phyloP scores from a whole-genome alignment of 805 yeast genomes.

The Ogataea pilisensis region DNA sequence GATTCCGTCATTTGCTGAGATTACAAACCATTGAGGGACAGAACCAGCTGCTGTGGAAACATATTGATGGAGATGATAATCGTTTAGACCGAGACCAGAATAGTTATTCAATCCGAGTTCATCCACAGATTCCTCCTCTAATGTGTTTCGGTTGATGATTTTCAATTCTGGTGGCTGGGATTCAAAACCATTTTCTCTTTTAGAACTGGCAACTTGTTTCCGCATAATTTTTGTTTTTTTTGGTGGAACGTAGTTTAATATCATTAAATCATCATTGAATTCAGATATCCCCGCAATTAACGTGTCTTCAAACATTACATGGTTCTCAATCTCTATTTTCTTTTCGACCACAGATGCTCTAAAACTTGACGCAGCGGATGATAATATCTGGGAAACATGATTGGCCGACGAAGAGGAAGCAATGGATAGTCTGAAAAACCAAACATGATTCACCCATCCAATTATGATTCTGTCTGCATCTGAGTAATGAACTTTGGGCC shows the following conservation, averaged over 20 bases:
- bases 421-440: constrained; percentile 43
- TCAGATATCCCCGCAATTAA: constrained; percentile 74
- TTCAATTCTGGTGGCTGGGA: constrained; percentile 68
- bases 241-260: constrained; percentile 50
- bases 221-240: constrained; percentile 18
- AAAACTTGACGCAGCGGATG: constrained; percentile 51
- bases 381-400: constrained; percentile 38
- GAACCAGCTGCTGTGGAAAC: constrained; percentile 32
- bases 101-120: constrained; percentile 62
- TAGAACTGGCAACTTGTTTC: constrained; percentile 15
- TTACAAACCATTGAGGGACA: constrained; percentile 48
- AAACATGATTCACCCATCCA: constrained; percentile 80
- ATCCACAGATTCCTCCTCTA: constrained; percentile 75
- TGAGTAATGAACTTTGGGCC: constrained; percentile 71
- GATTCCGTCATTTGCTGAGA: constrained; percentile 81
- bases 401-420: constrained; percentile 2
- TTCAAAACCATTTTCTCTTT: constrained; percentile 4
- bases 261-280: constrained; percentile 63
- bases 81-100: constrained; percentile 68
- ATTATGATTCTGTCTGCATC: constrained; percentile 65
- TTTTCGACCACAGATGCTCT: constrained; percentile 38
- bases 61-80: constrained; percentile 62
- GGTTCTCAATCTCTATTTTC: constrained; percentile 43
- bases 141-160: constrained; percentile 58
- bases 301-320: constrained; percentile 43